Conservation (phyloP, 768 basidiomycete genomes). For the Amylocystis lapponica region DNA sequence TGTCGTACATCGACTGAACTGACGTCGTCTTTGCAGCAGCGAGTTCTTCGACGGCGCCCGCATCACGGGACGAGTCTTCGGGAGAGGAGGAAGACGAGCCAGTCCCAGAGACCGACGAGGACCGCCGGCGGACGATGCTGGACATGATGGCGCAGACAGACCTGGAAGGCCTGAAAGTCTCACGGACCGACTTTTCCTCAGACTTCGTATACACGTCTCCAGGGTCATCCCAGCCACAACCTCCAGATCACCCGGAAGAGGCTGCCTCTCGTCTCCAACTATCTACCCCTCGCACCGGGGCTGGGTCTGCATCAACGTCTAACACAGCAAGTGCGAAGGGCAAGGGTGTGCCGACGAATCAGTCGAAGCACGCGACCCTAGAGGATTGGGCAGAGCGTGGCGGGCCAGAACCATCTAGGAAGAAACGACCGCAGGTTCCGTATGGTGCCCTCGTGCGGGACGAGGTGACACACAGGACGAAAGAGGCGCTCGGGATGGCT, state of each 20-base stretch:
- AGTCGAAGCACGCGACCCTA: background rate
- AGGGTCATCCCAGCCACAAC: background rate
- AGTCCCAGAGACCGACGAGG: slow-evolving; percentile 34
- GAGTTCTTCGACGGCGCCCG: slow-evolving; percentile 1
- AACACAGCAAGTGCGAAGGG: background rate
- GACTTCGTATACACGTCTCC: slow-evolving; percentile 40
- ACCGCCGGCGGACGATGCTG: slow-evolving; percentile 48
- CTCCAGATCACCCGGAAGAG: slow-evolving; percentile 2
- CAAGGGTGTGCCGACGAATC: background rate
- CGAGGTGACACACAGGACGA: slow-evolving; percentile 41
- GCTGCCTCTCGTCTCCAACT: slow-evolving; percentile 7
- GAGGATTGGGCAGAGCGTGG: background rate
- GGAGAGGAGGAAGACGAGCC: slow-evolving; percentile 6
- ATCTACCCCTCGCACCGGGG: slow-evolving; percentile 1
- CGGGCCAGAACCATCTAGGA: background rate
- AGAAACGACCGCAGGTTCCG: slow-evolving; percentile 5
- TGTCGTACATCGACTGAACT: background rate
- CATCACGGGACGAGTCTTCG: slow-evolving; percentile 1
- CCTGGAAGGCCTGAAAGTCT: slow-evolving; percentile 35
- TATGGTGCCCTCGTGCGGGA: slow-evolving; percentile 21
- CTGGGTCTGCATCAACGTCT: background rate
- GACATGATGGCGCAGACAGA: slow-evolving; percentile 40
- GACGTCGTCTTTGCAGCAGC: background rate
- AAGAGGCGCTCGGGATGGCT: slow-evolving; percentile 40
- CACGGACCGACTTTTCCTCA: slow-evolving; percentile 40